Evolutionary conservation across 768 basidiomycete species (phyloP).

Genomic region (Pulveroboletus sp.): DNA sequence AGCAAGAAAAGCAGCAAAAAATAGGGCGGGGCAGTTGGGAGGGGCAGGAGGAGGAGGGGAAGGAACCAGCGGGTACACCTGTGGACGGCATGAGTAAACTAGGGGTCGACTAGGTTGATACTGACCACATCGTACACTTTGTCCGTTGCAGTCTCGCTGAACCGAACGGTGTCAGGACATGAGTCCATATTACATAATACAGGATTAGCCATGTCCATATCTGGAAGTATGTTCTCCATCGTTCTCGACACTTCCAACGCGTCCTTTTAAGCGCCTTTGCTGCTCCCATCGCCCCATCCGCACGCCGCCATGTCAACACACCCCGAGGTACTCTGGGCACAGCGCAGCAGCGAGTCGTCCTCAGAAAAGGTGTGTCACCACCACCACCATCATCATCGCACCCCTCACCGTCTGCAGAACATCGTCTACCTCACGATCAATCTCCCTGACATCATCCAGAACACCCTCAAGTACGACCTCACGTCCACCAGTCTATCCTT

Average conservation of each 20-base stretch:
- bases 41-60: slow-evolving; percentile 69
- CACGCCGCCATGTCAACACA: slow-evolving; percentile 45
- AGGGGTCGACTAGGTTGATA: slow-evolving; percentile 8
- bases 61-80: slow-evolving; percentile 90
- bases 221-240: slow-evolving; percentile 28
- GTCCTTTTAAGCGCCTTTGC: slow-evolving; percentile 7
- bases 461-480: slow-evolving; percentile 58
- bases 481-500: slow-evolving; percentile 58
- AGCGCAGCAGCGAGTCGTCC: slow-evolving; percentile 70
- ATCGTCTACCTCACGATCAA: slow-evolving; percentile 83
- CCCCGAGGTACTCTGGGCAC: slow-evolving; percentile 94
- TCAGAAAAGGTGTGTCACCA: slow-evolving; percentile 60
- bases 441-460: slow-evolving; percentile 65
- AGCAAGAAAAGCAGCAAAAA: slow-evolving; percentile 77
- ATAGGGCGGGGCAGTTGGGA: slow-evolving; percentile 78
- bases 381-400: neutral
- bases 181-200: slow-evolving; percentile 4
- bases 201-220: slow-evolving; percentile 7
- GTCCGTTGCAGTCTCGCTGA: neutral
- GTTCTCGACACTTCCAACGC: slow-evolving; percentile 30
- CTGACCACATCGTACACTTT: slow-evolving; percentile 53
- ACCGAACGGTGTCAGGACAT: neutral
- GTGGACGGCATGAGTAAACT: neutral
- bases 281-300: slow-evolving; percentile 6
- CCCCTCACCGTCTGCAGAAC: slow-evolving; percentile 51